A percentile compares a stretch with the other conserved stretches of the same genome.
phyloP scores from a whole-genome alignment of 2,329 filamentous ascomycete species.

The Botrytis galanthina region DNA sequence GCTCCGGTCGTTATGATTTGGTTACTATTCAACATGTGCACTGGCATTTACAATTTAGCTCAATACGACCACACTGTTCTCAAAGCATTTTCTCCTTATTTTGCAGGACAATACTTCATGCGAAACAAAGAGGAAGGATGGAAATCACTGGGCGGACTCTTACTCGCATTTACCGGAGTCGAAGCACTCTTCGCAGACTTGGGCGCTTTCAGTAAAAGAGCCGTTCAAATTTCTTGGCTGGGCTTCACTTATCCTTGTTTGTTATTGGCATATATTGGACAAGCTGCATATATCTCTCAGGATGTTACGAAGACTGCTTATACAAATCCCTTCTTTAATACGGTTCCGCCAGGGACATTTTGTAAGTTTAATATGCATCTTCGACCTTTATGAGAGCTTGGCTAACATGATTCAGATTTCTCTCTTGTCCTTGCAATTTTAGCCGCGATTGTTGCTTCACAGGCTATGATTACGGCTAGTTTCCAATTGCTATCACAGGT shows the following conservation, averaged over 20 bases:
- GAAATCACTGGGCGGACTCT: slow-evolving; percentile 65
- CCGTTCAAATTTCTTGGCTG: slow-evolving; percentile 73
- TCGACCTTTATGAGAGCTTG: fast-evolving
- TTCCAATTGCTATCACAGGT: slow-evolving; percentile 69
- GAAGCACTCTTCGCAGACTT: slow-evolving; percentile 77
- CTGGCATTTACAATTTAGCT: slow-evolving; percentile 62
- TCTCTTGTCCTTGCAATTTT: slow-evolving; percentile 66
- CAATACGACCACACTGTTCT: slow-evolving; percentile 53
- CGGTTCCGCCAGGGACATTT: slow-evolving; percentile 64
- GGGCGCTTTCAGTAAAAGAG: slow-evolving; percentile 67
- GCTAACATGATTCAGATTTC: slow-evolving; percentile 44
- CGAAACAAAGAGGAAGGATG: slow-evolving; percentile 60
- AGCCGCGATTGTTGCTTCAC: slow-evolving; percentile 72
- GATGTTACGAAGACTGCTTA: slow-evolving; percentile 56
- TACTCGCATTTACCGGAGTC: slow-evolving; percentile 75
- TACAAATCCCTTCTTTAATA: slow-evolving; percentile 72
- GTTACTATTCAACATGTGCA: slow-evolving; percentile 60
- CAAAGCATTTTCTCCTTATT: slow-evolving; percentile 57
- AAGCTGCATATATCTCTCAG: slow-evolving; percentile 68
- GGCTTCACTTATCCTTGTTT: slow-evolving; percentile 66
- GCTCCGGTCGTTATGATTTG: slow-evolving; percentile 67
- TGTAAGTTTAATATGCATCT: slow-evolving; percentile 36
- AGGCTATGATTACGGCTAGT: slow-evolving; percentile 74
- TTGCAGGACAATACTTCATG: slow-evolving; percentile 59
- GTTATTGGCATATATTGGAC: slow-evolving; percentile 50